Evolutionary conservation across 2,329 filamentous ascomycete genomes (phyloP).

Genomic region (Chaetomiaceae sp.): DNA sequence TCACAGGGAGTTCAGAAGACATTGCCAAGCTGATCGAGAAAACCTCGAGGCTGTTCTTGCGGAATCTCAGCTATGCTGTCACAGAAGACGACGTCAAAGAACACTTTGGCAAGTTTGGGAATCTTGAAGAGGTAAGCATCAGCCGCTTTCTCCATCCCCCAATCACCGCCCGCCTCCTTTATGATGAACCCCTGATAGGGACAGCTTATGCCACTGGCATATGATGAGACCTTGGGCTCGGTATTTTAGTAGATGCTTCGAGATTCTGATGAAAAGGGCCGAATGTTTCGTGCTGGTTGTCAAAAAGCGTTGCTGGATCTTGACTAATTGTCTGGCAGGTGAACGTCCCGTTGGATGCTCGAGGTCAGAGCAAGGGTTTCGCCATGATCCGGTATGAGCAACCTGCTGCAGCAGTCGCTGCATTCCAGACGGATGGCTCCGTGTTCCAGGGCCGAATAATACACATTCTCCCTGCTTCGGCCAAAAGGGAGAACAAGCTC

Average conservation of each 20-base stretch:
- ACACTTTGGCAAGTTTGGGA: slow-evolving; percentile 68
- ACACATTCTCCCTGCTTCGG: slow-evolving; percentile 80
- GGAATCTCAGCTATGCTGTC: slow-evolving; percentile 80
- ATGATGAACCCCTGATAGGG: slow-evolving; percentile 99
- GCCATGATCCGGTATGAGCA: slow-evolving; percentile 78
- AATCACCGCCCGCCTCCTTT: slow-evolving; percentile 20
- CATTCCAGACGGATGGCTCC: slow-evolving; percentile 77
- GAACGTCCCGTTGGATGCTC: slow-evolving; percentile 72
- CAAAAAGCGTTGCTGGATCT: slow-evolving; percentile 8
- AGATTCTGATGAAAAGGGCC: slow-evolving; percentile 58
- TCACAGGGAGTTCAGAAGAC: slow-evolving; percentile 35
- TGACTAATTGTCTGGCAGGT: slow-evolving; percentile 59
- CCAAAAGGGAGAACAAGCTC: slow-evolving; percentile 74
- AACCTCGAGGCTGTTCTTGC: slow-evolving; percentile 77
- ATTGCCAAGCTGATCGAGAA: slow-evolving; percentile 59
- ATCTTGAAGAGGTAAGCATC: slow-evolving; percentile 77
- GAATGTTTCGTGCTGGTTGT: slow-evolving; percentile 24
- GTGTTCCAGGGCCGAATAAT: slow-evolving; percentile 89
- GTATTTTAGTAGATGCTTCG: slow-evolving; percentile 99
- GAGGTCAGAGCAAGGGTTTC: slow-evolving; percentile 79
- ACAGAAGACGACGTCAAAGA: slow-evolving; percentile 71
- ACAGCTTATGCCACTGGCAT: slow-evolving; percentile 91
- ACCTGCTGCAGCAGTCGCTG: slow-evolving; percentile 67
- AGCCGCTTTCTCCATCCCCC: slow-evolving; percentile 23
- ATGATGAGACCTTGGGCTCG: slow-evolving; percentile 88